These are phyloP conservation scores for Tuber aestivum DNA, from an alignment of 495 filamentous ascomycete species.

Conservation along the genomic window DNA sequence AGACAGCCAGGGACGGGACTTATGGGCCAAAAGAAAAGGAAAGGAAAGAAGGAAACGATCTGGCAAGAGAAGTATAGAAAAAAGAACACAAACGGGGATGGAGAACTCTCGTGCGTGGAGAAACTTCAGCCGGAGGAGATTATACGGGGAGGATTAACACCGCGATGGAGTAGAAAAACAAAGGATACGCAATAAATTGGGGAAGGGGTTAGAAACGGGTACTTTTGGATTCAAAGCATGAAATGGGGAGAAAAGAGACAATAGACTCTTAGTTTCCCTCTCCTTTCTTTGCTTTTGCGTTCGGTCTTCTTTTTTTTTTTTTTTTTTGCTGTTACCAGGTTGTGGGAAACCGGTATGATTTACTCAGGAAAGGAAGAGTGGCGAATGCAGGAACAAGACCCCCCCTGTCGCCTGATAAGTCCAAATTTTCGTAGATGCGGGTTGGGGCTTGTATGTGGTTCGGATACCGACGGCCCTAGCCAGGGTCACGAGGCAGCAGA, in stretches of 20 bases:
- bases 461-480: not conserved
- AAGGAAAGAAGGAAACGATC: no score
- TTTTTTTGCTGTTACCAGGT: not conserved
- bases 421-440: not conserved
- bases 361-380: not conserved
- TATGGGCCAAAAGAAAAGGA: not conserved
- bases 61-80: not conserved
- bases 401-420: not conserved
- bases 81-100: not conserved
- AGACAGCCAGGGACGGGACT: not conserved
- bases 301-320: not conserved
- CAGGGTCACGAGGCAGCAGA: not conserved
- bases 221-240: not conserved
- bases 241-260: not conserved
- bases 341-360: not conserved
- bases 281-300: not conserved
- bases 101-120: not conserved
- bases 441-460: not conserved
- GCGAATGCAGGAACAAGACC: not conserved
- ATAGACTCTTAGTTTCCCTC: not conserved
- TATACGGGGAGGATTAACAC: not conserved
- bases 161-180: not conserved
- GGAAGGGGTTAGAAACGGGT: not conserved
- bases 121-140: not conserved
- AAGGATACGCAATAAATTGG: not conserved